Conservation (phyloP, 1,284 basidiomycete genomes). For the Malassezia dermatis region DNA sequence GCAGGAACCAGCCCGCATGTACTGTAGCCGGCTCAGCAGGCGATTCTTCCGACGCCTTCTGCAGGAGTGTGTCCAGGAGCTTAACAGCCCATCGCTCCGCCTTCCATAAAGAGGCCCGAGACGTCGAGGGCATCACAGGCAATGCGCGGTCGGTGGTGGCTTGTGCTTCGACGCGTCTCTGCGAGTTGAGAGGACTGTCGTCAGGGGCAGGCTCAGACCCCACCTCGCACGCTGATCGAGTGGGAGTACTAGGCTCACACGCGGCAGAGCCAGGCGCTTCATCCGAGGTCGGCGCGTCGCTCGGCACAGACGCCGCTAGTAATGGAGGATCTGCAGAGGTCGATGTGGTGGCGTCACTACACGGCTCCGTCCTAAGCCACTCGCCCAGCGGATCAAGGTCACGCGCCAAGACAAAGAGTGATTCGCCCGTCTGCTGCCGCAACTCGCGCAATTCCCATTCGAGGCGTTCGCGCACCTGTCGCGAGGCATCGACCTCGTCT, state of each 20-base stretch:
- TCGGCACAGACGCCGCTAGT: background rate
- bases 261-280: no score
- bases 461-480: slow-evolving; percentile 5
- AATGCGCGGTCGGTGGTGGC: no score
- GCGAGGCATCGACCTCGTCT: slow-evolving; percentile 1
- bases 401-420: background rate
- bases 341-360: background rate
- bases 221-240: no score
- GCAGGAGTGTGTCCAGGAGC: background rate
- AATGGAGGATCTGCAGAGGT: background rate
- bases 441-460: slow-evolving; percentile 3
- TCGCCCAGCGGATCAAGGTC: background rate
- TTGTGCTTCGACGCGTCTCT: no score
- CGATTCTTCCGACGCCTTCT: background rate
- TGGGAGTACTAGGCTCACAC: no score
- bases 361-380: background rate
- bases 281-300: background rate
- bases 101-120: background rate
- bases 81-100: background rate
- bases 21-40: background rate
- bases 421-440: background rate
- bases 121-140: no score
- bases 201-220: no score
- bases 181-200: no score
- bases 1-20: background rate